A percentile compares a stretch with the other conserved stretches of the same genome.
These are phyloP conservation scores for Dittrichia graveolens DNA, from an alignment of 129 eudicot genomes.

Conservation along the genomic window DNA sequence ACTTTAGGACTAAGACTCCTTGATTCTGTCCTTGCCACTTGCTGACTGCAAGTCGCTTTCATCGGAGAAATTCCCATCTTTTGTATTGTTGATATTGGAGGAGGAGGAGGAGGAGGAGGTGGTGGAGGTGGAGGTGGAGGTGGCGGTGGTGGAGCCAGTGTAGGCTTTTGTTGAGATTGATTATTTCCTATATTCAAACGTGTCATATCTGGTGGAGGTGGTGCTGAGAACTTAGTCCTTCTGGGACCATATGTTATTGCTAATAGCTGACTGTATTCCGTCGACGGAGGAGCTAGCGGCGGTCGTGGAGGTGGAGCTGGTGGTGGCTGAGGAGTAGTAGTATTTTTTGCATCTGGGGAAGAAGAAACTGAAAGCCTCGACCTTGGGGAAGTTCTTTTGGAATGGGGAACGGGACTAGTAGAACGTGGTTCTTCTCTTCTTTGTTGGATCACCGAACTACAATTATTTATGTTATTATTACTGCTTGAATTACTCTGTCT, in stretches of 20 bases:
- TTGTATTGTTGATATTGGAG: slow-evolving; percentile 30
- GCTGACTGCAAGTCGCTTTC: slow-evolving; percentile 24
- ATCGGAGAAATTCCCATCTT: slow-evolving; percentile 34
- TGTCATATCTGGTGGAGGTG: slow-evolving; percentile 76
- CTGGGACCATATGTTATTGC: slow-evolving; percentile 52
- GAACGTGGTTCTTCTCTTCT: slow-evolving; percentile 34
- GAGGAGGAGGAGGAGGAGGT: slow-evolving; percentile 49
- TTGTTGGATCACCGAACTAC: slow-evolving; percentile 38
- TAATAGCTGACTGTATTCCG: slow-evolving; percentile 40
- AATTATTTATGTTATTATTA: not conserved
- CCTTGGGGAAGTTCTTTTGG: slow-evolving; percentile 89
- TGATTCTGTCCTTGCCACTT: slow-evolving; percentile 31
- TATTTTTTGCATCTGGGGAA: slow-evolving; percentile 61
- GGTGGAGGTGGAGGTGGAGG: slow-evolving; percentile 45
- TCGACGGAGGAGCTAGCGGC: slow-evolving; percentile 33
- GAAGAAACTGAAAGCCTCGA: slow-evolving; percentile 67
- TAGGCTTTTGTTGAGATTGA: slow-evolving; percentile 41
- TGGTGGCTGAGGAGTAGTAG: slow-evolving; percentile 50
- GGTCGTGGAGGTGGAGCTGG: slow-evolving; percentile 49
- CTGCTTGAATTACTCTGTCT: slow-evolving; percentile 37
- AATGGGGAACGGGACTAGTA: slow-evolving; percentile 55
- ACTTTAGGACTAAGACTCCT: slow-evolving; percentile 42
- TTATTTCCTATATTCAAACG: slow-evolving; percentile 47
- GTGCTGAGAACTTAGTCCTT: slow-evolving; percentile 53
- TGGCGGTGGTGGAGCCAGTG: slow-evolving; percentile 47